Base-by-base conservation (phyloP, 2,329 filamentous ascomycete genomes). In the Ophiostoma tasmaniense region DNA sequence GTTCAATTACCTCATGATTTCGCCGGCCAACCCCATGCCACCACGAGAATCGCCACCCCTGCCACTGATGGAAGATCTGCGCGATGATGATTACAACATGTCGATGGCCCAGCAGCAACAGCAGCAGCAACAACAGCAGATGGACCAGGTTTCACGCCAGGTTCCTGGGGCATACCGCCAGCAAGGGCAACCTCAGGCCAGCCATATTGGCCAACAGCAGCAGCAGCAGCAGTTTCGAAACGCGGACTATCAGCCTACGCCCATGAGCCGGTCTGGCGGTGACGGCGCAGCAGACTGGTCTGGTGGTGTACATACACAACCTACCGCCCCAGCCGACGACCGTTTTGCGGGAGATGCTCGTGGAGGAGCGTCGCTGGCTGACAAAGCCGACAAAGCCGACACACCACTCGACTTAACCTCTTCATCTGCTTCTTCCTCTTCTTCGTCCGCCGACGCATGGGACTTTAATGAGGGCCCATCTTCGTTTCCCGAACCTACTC, bases 391-490 rank as follows among this genome's bases (percentile, higher is more conserved):
- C 4, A 62, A 65, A 13, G 25, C 59, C 1, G 55, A 70, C 8
- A 10, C 45, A 8, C 30, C 78, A 30, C 74, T 75, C 1, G 75
- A 64, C 7, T 20, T 64, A 10, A 14, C 20, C 4, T 7, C 83
- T 11, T 10, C 83, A 4, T 88, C 90, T 70, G 7, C 42, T 5
- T 45, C 42, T 42, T 14, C 39, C 17, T 20, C 39, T 42, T 42
- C 83, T 11, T 14, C 83, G 3, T 88, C 90, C 70, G 76, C 84
- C 0, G 93, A 97, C 75, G 91, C 86, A 10, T 99, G 95, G 95
- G 93, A 96, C 75, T 99, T 99, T 73, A 92, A 94, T 68, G 93
- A 97, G 70, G 84, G 69, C 1, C 67, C 87, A 11, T 81, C 87
- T 10, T 81, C 84, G n/a, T 86, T 88, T 67, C 80, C 85, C 0